A percentile compares a stretch with the other conserved stretches of the same genome.
These are phyloP conservation scores for Cunninghamia lanceolata DNA, from an alignment of 75 land plant genomes.

Conservation along the genomic window DNA sequence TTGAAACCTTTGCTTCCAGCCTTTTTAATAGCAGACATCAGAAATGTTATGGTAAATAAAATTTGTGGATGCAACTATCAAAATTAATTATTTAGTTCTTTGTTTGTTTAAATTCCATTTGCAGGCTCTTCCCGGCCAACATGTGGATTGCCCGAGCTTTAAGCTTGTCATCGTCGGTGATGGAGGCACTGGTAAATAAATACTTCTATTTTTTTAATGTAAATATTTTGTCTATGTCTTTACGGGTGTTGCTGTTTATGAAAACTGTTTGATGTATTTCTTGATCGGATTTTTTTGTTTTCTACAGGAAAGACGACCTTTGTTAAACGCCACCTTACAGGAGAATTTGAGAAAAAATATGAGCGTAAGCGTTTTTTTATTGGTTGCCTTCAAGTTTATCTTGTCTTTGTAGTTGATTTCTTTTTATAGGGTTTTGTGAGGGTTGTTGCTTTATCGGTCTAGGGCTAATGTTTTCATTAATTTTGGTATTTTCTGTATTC, in stretches of 20 bases:
- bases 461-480: too few relatives aligned
- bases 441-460: not conserved
- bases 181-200: slow-evolving; percentile 60
- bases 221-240: not conserved
- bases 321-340: slow-evolving; percentile 74
- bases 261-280: not conserved
- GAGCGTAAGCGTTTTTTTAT: slow-evolving; percentile 48
- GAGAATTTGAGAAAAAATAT: slow-evolving; percentile 80
- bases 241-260: not conserved
- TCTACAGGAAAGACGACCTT: slow-evolving; percentile 71
- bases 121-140: slow-evolving; percentile 38
- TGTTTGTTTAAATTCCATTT: not conserved
- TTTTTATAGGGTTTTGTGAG: not conserved
- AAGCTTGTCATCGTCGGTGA: slow-evolving; percentile 77
- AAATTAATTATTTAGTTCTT: not conserved
- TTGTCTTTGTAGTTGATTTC: not conserved
- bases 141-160: slow-evolving; percentile 54
- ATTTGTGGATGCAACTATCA: too few relatives aligned
- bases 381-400: not conserved
- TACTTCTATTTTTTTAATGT: not conserved
- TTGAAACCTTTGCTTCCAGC: not conserved
- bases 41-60: too few relatives aligned
- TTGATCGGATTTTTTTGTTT: not conserved
- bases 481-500: too few relatives aligned
- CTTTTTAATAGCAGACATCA: too few relatives aligned